Conservation (phyloP, 164 flowering plant species). For the Sedum album region DNA sequence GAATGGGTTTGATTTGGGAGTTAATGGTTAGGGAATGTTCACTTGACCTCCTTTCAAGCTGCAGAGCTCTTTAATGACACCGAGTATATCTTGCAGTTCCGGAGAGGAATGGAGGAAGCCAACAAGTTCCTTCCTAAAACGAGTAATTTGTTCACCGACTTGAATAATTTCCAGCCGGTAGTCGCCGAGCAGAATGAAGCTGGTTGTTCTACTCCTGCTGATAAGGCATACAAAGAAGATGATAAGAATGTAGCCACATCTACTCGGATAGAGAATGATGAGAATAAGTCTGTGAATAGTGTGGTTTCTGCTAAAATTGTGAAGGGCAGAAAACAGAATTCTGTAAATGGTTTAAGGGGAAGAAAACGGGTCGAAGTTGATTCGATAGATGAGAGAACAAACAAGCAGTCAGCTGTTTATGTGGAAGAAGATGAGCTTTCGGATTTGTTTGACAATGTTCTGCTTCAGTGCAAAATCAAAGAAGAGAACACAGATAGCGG, state of each 20-base stretch:
- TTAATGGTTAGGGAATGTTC: conserved; percentile 10
- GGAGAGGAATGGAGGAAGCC: conserved; percentile 35
- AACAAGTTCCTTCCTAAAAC: conserved; percentile 29
- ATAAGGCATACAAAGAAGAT: neutral
- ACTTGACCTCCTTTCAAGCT: conserved; percentile 9
- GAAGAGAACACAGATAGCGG: neutral
- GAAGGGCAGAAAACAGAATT: conserved; percentile 12
- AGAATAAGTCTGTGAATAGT: neutral
- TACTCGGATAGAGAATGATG: neutral
- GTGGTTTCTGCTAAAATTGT: neutral
- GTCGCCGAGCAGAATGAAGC: conserved; percentile 6
- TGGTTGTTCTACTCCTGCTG: neutral
- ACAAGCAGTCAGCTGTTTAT: conserved; percentile 29
- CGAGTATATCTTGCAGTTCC: conserved; percentile 18
- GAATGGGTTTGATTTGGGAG: neutral
- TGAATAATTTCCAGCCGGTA: conserved; percentile 9
- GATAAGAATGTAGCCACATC: neutral
- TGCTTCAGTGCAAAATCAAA: conserved; percentile 13
- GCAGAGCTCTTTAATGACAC: conserved; percentile 12
- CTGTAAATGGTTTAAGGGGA: conserved; percentile 11
- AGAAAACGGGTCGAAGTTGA: conserved; percentile 24
- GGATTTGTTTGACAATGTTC: conserved; percentile 37
- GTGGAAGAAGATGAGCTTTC: conserved; percentile 29
- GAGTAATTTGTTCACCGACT: conserved; percentile 16
- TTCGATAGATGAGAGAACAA: conserved; percentile 22